Percentiles rank a stretch among this genome's conserved stretches.
Evolutionary conservation across 2,329 filamentous ascomycete species (phyloP).

Genomic region (Leptographium procerum): DNA sequence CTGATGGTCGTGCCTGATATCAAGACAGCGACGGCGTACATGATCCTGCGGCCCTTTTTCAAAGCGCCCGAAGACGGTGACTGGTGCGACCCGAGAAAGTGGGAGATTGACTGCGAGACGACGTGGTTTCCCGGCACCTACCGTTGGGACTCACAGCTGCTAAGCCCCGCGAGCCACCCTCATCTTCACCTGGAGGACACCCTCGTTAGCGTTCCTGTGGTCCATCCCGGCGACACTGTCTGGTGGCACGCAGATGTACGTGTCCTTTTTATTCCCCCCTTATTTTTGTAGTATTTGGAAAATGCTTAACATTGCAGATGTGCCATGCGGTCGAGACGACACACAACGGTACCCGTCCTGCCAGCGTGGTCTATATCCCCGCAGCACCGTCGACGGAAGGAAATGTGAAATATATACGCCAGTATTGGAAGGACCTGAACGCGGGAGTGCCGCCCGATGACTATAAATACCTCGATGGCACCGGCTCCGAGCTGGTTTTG

Average conservation of each 20-base stretch:
- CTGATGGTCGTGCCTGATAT: constrained; percentile 29
- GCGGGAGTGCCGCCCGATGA: background rate
- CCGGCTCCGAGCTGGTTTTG: background rate
- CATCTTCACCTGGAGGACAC: constrained; percentile 26
- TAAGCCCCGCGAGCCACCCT: constrained; percentile 25
- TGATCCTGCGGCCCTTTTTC: constrained; percentile 31
- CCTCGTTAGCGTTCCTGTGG: constrained; percentile 24
- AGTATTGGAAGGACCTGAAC: background rate
- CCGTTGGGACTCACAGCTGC: constrained; percentile 21
- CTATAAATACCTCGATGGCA: background rate
- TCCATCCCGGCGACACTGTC: constrained; percentile 24
- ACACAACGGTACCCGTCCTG: background rate
- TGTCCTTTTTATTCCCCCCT: background rate
- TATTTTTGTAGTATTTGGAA: background rate
- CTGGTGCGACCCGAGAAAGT: constrained; percentile 23
- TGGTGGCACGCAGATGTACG: constrained; percentile 12
- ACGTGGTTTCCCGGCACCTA: constrained; percentile 27
- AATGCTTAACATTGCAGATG: background rate
- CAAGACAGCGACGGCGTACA: constrained; percentile 23
- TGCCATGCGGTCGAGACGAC: constrained; percentile 3
- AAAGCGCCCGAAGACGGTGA: constrained; percentile 16
- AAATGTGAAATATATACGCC: background rate
- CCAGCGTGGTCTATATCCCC: background rate
- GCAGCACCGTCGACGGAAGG: background rate
- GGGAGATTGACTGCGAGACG: constrained; percentile 20